These are phyloP conservation scores for Albizia julibrissin DNA, from an alignment of 306 rosid species.

Conservation along the genomic window DNA sequence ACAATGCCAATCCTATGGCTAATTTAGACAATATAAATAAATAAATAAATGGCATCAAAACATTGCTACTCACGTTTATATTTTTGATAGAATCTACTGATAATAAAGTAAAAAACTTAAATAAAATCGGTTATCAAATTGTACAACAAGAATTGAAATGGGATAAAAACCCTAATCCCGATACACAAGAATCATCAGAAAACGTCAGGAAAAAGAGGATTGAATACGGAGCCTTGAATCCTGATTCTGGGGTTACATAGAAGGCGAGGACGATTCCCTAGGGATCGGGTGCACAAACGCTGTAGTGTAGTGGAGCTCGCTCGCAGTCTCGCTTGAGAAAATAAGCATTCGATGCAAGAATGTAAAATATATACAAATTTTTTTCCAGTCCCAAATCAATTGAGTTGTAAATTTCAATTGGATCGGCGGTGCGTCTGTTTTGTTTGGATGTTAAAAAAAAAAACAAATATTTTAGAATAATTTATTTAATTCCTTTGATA, in stretches of 20 bases:
- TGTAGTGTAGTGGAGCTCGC: neutral
- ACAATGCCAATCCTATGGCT: slow-evolving; percentile 30
- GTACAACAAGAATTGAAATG: slow-evolving; percentile 24
- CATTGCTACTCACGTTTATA: neutral
- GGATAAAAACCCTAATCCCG: slow-evolving; percentile 45
- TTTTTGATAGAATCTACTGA: neutral
- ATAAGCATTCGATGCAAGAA: neutral
- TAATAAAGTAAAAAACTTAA: neutral
- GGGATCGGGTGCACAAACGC: neutral
- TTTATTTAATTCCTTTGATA: too few relatives aligned
- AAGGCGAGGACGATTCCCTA: neutral
- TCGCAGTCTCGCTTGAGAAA: neutral
- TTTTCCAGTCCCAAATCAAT: neutral
- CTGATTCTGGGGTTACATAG: neutral
- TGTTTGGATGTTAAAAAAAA: too few relatives aligned
- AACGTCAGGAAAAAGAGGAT: neutral
- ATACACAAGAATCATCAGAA: slow-evolving; percentile 1
- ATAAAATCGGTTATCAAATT: slow-evolving; percentile 19
- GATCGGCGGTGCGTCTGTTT: too few relatives aligned
- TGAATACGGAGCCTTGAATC: neutral
- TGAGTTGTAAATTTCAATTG: neutral
- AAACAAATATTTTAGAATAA: too few relatives aligned
- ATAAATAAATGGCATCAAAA: neutral
- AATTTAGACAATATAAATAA: slow-evolving; percentile 11
- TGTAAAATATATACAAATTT: neutral